Evolutionary conservation across 148 eudicot species (phyloP), one percentile per base, ranked within the genome.

Genomic region (Euryodendron excelsum): DNA sequence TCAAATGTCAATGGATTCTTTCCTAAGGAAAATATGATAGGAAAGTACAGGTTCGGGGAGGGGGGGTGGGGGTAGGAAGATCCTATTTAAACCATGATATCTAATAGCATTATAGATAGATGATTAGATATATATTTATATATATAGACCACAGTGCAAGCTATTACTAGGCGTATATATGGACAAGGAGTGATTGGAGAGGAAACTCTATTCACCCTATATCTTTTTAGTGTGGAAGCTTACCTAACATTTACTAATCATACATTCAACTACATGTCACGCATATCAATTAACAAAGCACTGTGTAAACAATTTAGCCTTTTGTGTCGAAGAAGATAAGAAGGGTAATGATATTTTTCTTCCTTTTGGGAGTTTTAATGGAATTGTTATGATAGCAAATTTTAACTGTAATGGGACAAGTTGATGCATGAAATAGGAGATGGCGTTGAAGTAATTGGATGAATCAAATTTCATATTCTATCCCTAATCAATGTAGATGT

Each of bases 181-280:
- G 3, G 9, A 5, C 21, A 53, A 41, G 47, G 48, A 3, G 37
- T 79, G 77, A 79, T 73, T 79, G 77, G 72, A 64, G 61, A 63
- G 63, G 63, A 53, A 73, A 73, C 76, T 31, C 33, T 44, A 73
- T 50, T 50, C 37, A 39, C 63, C 50, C 50, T 0, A 30, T 52
- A 53, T 41, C 73, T 81, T 86, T 62, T 58, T 72, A 41, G 65
- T 17, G 72, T 74, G 81, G 82, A 74, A 68, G 62, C 50, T 74
- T 52, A 48, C 85, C 85, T 75, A 82, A 82, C 85, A 61, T 44
- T 13, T 75, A 11, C 73, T 69, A 52, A 79, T 82, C 81, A 79
- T 45, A 52, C 28, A 76, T 73, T 82, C 81, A 82, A 78, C 84
- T 73, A 47, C 63, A 71, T 45, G 66, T 64, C 73, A 77, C 73